Evolutionary conservation across 345 rosid genomes (phyloP).

Genomic region (Draba incana): DNA sequence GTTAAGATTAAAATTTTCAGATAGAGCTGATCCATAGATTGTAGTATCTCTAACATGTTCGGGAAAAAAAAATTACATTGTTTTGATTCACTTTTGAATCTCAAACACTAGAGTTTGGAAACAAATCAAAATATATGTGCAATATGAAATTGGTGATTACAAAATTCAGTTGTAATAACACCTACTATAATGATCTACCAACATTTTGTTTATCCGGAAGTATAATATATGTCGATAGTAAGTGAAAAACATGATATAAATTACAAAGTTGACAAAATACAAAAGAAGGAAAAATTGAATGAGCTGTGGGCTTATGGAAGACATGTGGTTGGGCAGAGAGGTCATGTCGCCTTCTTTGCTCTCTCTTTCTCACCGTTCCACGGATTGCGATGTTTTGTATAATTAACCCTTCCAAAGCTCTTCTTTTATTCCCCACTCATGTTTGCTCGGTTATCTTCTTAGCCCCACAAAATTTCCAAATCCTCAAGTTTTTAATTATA

Average conservation of each 20-base stretch:
- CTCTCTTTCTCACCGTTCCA: constrained; percentile 40
- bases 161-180: background rate
- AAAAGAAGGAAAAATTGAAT: constrained; percentile 26
- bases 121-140: background rate
- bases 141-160: background rate
- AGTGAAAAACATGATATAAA: constrained; percentile 1
- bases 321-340: constrained; percentile 48
- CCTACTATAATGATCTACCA: background rate
- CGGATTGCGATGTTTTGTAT: constrained; percentile 39
- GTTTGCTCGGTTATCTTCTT: constrained; percentile 28
- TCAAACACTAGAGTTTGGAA: too few relatives aligned
- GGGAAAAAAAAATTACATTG: too few relatives aligned
- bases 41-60: too few relatives aligned
- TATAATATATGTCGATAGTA: constrained; percentile 1
- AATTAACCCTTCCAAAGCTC: constrained; percentile 29
- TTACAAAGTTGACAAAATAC: constrained; percentile 29
- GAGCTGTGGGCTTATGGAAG: constrained; percentile 47
- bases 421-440: constrained; percentile 34
- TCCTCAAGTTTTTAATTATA: background rate
- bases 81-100: too few relatives aligned
- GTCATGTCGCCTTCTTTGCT: constrained; percentile 42
- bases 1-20: too few relatives aligned
- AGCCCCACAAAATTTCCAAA: constrained; percentile 25
- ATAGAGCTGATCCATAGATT: too few relatives aligned
- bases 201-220: constrained; percentile 6